Evolutionary conservation across 1,139 yeast genomes (phyloP), one percentile per base, ranked within the genome.

Genomic region (Geotrichum histeridarum): DNA sequence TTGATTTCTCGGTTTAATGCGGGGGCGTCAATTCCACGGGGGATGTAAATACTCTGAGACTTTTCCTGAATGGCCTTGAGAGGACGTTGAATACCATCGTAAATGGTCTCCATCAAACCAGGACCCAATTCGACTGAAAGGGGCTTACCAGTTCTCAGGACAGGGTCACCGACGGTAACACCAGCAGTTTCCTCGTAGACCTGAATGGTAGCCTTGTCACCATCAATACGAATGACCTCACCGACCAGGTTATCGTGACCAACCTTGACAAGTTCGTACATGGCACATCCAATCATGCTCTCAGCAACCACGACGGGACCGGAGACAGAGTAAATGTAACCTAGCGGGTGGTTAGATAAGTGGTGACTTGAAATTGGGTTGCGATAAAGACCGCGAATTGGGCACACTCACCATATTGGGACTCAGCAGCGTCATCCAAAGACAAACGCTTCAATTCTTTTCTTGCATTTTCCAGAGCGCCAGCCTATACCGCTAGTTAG

Each of bases 171-270:
- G 43, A 93, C 98, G 43, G 97, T 91, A 58, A 93, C 95, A 76
- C 99, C 99, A 1, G 98, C 96, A 53, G 99, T 93, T 75, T 93
- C 99, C 77, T 93, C 99, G 73, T 93, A 93, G 57, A 93, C 99
- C 79, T 93, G 99, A 65, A 93, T 89, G 52, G 99, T 93, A 58
- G 97, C 96, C 75, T 90, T 91, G 72, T 93, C 99, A 60, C 84
- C 95, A 68, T 84, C 93, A 63, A 93, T 91, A 78, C 99, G 85
- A 72, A 93, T 93, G 64, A 93, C 97, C 75, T 93, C 99, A 70
- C 99, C 99, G 50, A 93, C 98, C 71, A 93, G 80, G 72, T 81
- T 89, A 66, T 89, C 96, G 72, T 93, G 98, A 64, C 99, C 99
- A 60, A 93, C 99, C 73, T 86, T 90, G 67, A 93, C 78, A 73